Conservation (phyloP, 306 rosid genomes). For the Clitoria ternatea region DNA sequence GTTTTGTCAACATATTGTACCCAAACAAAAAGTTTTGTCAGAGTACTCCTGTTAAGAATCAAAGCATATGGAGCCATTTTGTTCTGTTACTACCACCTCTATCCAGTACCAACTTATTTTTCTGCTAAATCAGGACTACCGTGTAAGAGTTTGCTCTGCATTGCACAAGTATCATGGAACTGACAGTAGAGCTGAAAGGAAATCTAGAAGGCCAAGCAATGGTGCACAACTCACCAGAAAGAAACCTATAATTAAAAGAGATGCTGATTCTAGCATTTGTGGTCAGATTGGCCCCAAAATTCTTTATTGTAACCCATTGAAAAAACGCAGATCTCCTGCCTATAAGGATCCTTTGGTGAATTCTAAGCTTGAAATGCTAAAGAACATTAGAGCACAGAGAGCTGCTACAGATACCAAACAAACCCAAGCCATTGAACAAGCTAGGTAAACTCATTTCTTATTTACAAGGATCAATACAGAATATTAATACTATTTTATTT, state of each 20-base stretch:
- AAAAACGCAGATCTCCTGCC: slow-evolving; percentile 54
- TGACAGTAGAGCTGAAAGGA: slow-evolving; percentile 51
- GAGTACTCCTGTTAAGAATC: not conserved
- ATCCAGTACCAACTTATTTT: slow-evolving; percentile 12
- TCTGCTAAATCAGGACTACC: slow-evolving; percentile 57
- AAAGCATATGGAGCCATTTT: not conserved
- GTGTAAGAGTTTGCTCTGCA: slow-evolving; percentile 68
- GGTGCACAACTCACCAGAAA: slow-evolving; percentile 31
- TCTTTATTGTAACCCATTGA: slow-evolving; percentile 22
- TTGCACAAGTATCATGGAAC: slow-evolving; percentile 62
- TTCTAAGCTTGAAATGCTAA: slow-evolving; percentile 91
- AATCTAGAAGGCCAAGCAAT: slow-evolving; percentile 54
- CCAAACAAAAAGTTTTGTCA: not conserved
- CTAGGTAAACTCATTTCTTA: slow-evolving; percentile 50
- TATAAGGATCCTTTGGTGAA: slow-evolving; percentile 84
- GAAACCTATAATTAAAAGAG: slow-evolving; percentile 43
- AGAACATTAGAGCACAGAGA: slow-evolving; percentile 80
- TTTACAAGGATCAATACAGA: not conserved
- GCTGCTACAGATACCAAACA: slow-evolving; percentile 61
- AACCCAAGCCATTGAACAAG: slow-evolving; percentile 70
- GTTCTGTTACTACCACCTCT: not conserved
- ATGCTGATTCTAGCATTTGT: slow-evolving; percentile 18
- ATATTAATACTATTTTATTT: not conserved
- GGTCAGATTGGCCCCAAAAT: slow-evolving; percentile 27
- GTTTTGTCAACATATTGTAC: not conserved